Base-by-base conservation (phyloP, 2,329 filamentous ascomycete species). In the Fusarium piperis region DNA sequence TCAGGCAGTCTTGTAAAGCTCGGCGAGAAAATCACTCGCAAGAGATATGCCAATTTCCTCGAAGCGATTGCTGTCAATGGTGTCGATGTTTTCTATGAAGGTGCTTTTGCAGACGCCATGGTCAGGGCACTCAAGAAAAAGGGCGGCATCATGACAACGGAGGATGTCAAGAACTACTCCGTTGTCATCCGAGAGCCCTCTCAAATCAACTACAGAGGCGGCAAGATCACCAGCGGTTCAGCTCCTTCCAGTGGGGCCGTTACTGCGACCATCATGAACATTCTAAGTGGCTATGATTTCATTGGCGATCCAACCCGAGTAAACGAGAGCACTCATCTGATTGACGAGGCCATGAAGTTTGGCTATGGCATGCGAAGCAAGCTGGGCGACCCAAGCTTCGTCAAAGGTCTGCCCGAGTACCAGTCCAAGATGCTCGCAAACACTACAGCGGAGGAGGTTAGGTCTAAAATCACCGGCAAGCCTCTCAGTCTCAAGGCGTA, bases 301-400 rank as follows among this genome's bases (percentile, higher is more conserved):
- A 90, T 95, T 53, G 90, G 89, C 18, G 82, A 89, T 13, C 81
- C 86, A 2, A 81, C 83, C 2, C 81, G 84, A 3, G 82, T 83
- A 53, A 87, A 87, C 70, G 78, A 94, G 0, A 93, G 90, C 39
- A 93, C 92, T 0, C 94, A 97, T 78, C 86, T 92, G 0, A 82
- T 97, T n/a, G 91, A 95, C 70, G 94, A 97, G 83, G 92, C 93
- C 2, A 92, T 97, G 66, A 86, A 92, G 9, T 97, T 95, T 77
- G 93, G 90, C 0, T 97, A 97, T 74, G 94, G 92, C 3, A 82
- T 91, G 84, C 89, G 94, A 57, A 86, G 89, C 2, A 84, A 92
- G 33, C 86, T 97, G 0, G 94, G 93, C 1, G 94, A 97, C 72
- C 94, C 94, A 0, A 83, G 83, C 0, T 97, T 93, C 74, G 88